These are phyloP conservation scores for Quercus alba DNA, from an alignment of 306 rosid genomes.

Conservation along the genomic window DNA sequence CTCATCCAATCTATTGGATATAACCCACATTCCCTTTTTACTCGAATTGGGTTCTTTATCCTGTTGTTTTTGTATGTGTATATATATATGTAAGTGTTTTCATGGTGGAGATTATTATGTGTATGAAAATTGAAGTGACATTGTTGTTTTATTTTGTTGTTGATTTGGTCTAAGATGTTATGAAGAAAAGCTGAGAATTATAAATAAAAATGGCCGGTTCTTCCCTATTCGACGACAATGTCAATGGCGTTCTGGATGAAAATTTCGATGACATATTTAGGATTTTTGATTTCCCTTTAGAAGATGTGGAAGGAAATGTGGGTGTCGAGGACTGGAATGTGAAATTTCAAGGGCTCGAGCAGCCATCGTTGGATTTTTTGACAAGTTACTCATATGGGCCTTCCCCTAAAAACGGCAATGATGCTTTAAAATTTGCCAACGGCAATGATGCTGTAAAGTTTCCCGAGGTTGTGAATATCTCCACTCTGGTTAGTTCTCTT, in stretches of 20 bases:
- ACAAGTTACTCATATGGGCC: constrained; percentile 29
- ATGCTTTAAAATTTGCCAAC: constrained; percentile 20
- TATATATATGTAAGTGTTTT: neutral
- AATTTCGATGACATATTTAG: constrained; percentile 38
- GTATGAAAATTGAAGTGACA: constrained; percentile 9
- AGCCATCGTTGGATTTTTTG: constrained; percentile 46
- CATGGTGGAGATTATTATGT: neutral
- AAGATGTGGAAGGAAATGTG: constrained; percentile 53
- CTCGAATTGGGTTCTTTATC: too few species aligned
- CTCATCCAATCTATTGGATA: too few species aligned
- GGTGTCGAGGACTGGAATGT: constrained; percentile 61
- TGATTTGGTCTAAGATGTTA: neutral
- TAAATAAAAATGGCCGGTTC: constrained; percentile 47
- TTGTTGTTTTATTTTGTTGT: constrained; percentile 11
- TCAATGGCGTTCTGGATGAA: constrained; percentile 51
- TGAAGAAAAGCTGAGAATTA: constrained; percentile 37
- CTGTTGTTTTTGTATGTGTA: too few species aligned
- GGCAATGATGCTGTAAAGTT: constrained; percentile 23
- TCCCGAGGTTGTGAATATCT: constrained; percentile 18
- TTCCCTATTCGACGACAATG: constrained; percentile 47
- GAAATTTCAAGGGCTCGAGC: constrained; percentile 46
- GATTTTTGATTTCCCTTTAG: constrained; percentile 65
- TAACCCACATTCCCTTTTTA: too few species aligned
- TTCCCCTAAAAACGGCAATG: constrained; percentile 17
- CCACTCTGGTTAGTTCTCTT: constrained; percentile 49